These are phyloP conservation scores for Sugiyamaella chiloensis DNA, from an alignment of 805 yeast species.

Conservation along the genomic window DNA sequence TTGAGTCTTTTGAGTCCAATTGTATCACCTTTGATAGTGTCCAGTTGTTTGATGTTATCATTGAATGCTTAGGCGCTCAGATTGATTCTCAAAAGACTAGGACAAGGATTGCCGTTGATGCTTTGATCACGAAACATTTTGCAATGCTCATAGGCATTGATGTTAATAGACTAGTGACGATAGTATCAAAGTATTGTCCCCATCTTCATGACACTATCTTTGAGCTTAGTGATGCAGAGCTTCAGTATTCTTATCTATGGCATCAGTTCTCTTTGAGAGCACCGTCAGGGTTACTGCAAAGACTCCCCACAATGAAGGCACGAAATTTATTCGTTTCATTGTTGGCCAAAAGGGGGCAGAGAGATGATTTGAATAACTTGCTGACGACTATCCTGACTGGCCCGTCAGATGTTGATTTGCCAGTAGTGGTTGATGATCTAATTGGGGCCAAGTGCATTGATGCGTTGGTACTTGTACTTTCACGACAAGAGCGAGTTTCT, in stretches of 20 bases:
- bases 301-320: slow-evolving; percentile 16
- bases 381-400: slow-evolving; percentile 33
- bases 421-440: slow-evolving; percentile 28
- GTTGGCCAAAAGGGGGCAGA: slow-evolving; percentile 24
- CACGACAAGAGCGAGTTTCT: slow-evolving; percentile 22
- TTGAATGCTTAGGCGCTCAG: slow-evolving; percentile 20
- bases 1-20: slow-evolving; percentile 23
- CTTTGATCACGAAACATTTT: slow-evolving; percentile 33
- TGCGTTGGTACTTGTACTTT: slow-evolving; percentile 27
- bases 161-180: slow-evolving; percentile 35
- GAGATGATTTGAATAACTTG: slow-evolving; percentile 20
- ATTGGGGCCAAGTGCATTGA: slow-evolving; percentile 27
- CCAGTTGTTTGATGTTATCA: slow-evolving; percentile 18
- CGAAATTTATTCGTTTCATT: slow-evolving; percentile 23
- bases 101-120: slow-evolving; percentile 27
- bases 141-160: slow-evolving; percentile 30
- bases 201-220: slow-evolving; percentile 40
- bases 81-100: neutral
- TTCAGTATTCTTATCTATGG: slow-evolving; percentile 27
- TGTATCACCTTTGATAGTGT: slow-evolving; percentile 4
- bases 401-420: slow-evolving; percentile 30
- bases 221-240: slow-evolving; percentile 26
- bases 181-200: slow-evolving; percentile 40
- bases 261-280: slow-evolving; percentile 16
- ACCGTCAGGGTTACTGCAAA: neutral